A percentile compares a stretch with the other conserved stretches of the same genome.
phyloP scores from a whole-genome alignment of 805 yeast species.

The Saturnispora ahearnii region DNA sequence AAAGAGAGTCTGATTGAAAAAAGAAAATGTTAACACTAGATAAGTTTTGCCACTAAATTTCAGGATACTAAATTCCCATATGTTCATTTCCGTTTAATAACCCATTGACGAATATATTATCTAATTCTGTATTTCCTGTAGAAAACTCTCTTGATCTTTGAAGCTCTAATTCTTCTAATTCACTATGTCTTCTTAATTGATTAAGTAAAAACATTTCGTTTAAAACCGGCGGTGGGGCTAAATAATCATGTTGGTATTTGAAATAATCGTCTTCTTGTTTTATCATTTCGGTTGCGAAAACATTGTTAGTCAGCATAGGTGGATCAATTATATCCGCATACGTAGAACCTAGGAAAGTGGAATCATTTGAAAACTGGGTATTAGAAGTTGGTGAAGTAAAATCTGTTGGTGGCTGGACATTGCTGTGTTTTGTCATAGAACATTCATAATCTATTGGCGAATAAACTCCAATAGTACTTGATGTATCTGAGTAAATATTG shows the following conservation, averaged over 20 bases:
- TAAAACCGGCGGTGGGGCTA: background rate
- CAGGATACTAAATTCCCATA: background rate
- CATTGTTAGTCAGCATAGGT: background rate
- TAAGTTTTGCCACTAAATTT: background rate
- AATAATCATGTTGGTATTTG: background rate
- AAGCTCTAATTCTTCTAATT: background rate
- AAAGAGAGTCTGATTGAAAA: no score
- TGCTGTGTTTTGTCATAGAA: no score
- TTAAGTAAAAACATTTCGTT: slow-evolving; percentile 1
- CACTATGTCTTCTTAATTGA: slow-evolving; percentile 1
- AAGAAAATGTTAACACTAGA: background rate
- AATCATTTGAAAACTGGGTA: background rate
- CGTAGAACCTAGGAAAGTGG: background rate
- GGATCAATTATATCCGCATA: background rate
- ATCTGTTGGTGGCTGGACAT: background rate
- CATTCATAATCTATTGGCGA: no score
- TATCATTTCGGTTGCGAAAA: background rate
- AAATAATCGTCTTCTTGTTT: background rate
- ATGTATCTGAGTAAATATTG: background rate
- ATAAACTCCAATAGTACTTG: background rate
- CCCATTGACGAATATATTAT: background rate
- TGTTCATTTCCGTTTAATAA: background rate
- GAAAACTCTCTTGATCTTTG: background rate
- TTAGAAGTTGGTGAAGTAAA: background rate
- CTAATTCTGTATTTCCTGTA: background rate